Evolutionary conservation across 1,139 yeast species (phyloP).

Genomic region (Protomyces inundatus): DNA sequence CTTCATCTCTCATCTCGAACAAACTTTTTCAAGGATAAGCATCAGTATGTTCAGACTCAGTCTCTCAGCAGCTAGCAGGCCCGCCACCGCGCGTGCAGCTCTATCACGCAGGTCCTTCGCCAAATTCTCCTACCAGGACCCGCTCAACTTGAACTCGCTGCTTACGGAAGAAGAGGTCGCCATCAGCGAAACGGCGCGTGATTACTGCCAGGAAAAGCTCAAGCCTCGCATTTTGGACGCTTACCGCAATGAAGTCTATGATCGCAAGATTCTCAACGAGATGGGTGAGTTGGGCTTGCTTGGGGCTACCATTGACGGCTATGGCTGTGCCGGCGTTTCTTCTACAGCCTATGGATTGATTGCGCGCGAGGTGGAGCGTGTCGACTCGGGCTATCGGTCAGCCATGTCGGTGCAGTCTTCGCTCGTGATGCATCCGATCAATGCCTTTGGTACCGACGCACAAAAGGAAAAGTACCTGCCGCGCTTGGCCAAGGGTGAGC

Average conservation of each 20-base stretch:
- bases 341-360: constrained; percentile 45
- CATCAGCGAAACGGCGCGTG: constrained; percentile 42
- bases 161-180: constrained; percentile 45
- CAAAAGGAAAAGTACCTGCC: constrained; percentile 45
- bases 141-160: constrained; percentile 39
- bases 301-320: constrained; percentile 44
- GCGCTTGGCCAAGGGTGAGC: constrained; percentile 43
- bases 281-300: constrained; percentile 46
- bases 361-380: constrained; percentile 46
- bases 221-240: constrained; percentile 45
- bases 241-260: constrained; percentile 42
- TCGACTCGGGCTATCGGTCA: constrained; percentile 46
- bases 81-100: background rate
- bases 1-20: too few relatives aligned
- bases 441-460: constrained; percentile 43
- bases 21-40: background rate
- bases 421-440: constrained; percentile 45
- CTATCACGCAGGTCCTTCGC: background rate
- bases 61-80: background rate
- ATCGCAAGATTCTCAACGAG: constrained; percentile 36
- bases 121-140: constrained; percentile 34
- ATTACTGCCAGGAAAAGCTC: constrained; percentile 42
- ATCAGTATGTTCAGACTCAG: background rate
- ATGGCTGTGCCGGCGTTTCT: constrained; percentile 45
- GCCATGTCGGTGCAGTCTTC: constrained; percentile 48